A percentile compares a stretch with the other conserved stretches of the same genome.
Conservation (phyloP, 345 rosid species). For the Gossypium ekmanianum region DNA sequence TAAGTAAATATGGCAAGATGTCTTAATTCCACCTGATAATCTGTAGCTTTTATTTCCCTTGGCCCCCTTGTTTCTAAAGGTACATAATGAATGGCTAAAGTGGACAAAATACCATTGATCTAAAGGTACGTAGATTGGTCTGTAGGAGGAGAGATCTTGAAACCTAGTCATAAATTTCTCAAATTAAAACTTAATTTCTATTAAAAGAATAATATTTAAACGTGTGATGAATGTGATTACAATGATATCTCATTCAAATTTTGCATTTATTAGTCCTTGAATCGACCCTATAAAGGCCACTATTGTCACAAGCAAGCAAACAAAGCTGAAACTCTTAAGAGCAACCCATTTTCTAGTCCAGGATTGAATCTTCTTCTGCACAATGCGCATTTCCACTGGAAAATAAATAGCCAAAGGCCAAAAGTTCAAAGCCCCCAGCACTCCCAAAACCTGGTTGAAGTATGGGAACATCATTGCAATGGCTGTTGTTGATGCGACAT, state of each 20-base stretch:
- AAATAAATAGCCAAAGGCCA: constrained; percentile 64
- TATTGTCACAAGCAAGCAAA: constrained; percentile 38
- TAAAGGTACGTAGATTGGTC: too few relatives aligned
- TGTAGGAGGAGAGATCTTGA: too few relatives aligned
- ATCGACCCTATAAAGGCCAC: constrained; percentile 42
- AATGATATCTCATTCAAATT: constrained; percentile 18
- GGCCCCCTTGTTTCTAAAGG: too few relatives aligned
- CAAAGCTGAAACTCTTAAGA: constrained; percentile 46
- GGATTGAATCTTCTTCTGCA: constrained; percentile 41
- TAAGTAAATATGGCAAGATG: too few relatives aligned
- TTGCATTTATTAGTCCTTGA: constrained; percentile 41
- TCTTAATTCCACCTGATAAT: too few relatives aligned
- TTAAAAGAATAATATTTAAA: too few relatives aligned
- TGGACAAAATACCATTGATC: too few relatives aligned
- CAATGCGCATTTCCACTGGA: constrained; percentile 62
- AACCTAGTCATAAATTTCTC: too few relatives aligned
- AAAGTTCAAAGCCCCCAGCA: constrained; percentile 58
- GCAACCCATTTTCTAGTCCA: constrained; percentile 52
- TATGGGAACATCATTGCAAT: constrained; percentile 53
- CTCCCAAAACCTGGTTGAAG: constrained; percentile 57
- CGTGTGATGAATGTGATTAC: background rate
- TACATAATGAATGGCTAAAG: too few relatives aligned
- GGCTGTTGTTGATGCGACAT: constrained; percentile 38
- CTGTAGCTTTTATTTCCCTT: too few relatives aligned
- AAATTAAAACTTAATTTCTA: background rate